phyloP scores from a whole-genome alignment of 371 early-diverging fungal species.

The Lichtheimia hyalospora region DNA sequence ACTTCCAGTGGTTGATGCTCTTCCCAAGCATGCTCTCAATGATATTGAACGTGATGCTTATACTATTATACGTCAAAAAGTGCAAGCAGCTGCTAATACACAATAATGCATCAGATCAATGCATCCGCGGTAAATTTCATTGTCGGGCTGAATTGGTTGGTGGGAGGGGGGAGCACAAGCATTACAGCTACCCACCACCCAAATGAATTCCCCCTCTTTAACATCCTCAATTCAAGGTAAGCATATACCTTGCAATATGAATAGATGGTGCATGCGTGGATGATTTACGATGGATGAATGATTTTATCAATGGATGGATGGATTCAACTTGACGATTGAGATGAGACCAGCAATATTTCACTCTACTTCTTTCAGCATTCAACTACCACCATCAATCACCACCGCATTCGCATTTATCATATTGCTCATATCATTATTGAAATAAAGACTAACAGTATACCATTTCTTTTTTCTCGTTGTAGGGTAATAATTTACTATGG shows the following conservation, averaged over 20 bases:
- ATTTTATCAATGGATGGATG: conserved; percentile 7
- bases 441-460: not conserved
- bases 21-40: no score
- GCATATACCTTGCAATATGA: not conserved
- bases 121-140: no score
- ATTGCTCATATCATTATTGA: not conserved
- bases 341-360: not conserved
- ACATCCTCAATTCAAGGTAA: conserved; percentile 3
- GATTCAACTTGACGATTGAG: no score
- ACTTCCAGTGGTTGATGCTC: no score
- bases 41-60: no score
- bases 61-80: no score
- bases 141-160: no score
- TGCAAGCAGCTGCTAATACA: no score
- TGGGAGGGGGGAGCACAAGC: no score
- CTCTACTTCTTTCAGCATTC: not conserved
- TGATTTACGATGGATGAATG: conserved; percentile 6
- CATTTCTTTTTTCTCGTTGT: not conserved
- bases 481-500: conserved; percentile 10
- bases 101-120: no score
- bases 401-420: not conserved
- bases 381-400: not conserved
- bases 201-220: not conserved
- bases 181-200: not conserved
- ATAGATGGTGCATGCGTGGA: not conserved